Conservation (phyloP, 2,329 filamentous ascomycete species). For the Colletotrichum lini region DNA sequence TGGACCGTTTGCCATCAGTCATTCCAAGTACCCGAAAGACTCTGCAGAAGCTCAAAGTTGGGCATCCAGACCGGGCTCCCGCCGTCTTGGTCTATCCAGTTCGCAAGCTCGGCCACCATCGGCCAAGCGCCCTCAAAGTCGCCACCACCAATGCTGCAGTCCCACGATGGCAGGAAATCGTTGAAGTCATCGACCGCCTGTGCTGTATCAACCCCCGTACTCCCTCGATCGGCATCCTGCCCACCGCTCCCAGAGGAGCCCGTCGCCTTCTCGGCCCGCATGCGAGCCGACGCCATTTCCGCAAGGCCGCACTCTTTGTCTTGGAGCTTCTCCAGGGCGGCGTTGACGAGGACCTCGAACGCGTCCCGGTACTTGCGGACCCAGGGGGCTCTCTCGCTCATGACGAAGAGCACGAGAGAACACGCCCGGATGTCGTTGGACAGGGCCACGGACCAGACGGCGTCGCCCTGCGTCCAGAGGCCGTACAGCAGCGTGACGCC, state of each 20-base stretch:
- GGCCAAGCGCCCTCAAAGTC: slow-evolving; percentile 46
- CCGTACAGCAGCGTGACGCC: slow-evolving; percentile 57
- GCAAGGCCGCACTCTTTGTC: slow-evolving; percentile 23
- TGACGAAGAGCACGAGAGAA: slow-evolving; percentile 63
- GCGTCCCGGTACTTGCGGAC: slow-evolving; percentile 63
- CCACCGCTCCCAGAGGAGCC: too few relatives aligned
- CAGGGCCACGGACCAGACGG: slow-evolving; percentile 62
- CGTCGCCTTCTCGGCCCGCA: slow-evolving; percentile 15
- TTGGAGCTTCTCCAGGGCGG: slow-evolving; percentile 44
- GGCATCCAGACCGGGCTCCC: slow-evolving; percentile 50
- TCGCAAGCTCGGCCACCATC: slow-evolving; percentile 49
- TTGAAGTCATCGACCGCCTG: background rate
- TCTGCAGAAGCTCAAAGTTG: slow-evolving; percentile 50
- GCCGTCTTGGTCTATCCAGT: slow-evolving; percentile 50
- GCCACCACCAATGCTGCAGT: background rate
- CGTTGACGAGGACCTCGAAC: slow-evolving; percentile 62
- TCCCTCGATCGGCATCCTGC: background rate
- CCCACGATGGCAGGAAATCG: background rate
- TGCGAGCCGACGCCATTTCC: slow-evolving; percentile 33
- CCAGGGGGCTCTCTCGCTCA: slow-evolving; percentile 63
- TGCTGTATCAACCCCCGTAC: background rate
- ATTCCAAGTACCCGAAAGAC: slow-evolving; percentile 40
- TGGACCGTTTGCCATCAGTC: background rate
- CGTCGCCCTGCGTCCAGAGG: slow-evolving; percentile 59
- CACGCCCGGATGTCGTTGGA: slow-evolving; percentile 65